A percentile compares a stretch with the other conserved stretches of the same genome.
Conservation (phyloP, 1,284 basidiomycete genomes). For the Schizophyllum amplum region DNA sequence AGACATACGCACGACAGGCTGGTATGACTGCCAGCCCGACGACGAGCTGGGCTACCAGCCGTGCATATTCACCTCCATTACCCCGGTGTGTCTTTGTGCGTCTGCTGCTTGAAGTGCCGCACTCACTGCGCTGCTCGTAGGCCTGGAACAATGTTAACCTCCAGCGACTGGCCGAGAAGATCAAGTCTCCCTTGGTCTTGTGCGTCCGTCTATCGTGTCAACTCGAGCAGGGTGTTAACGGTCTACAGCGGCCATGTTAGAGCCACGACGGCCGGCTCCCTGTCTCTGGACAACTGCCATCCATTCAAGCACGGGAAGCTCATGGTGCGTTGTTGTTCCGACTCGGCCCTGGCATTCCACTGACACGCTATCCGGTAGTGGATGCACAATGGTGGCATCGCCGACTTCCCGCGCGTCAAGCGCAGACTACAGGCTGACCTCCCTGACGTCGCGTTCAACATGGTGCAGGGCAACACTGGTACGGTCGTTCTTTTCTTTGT, state of each 20-base stretch:
- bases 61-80: conserved; percentile 95
- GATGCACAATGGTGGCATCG: conserved; percentile 93
- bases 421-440: conserved; percentile 68
- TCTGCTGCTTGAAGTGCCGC: conserved; percentile 2
- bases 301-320: conserved; percentile 83
- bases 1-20: conserved; percentile 38
- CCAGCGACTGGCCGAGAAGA: conserved; percentile 86
- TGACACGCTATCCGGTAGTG: conserved; percentile 46
- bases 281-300: conserved; percentile 93
- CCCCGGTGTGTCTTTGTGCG: conserved; percentile 51
- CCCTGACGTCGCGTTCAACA: conserved; percentile 77
- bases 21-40: conserved; percentile 79
- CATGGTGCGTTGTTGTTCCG: conserved; percentile 50
- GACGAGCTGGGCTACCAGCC: conserved; percentile 79
- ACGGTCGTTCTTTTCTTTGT: conserved; percentile 13
- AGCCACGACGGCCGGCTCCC: conserved; percentile 77
- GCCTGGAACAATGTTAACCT: conserved; percentile 95
- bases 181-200: conserved; percentile 91
- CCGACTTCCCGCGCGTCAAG: conserved; percentile 77
- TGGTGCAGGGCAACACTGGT: conserved; percentile 90
- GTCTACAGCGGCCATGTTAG: conserved; percentile 74
- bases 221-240: background rate
- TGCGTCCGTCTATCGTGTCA: conserved; percentile 37
- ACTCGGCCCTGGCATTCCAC: background rate
- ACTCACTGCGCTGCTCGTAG: conserved; percentile 29